Evolutionary conservation across 768 basidiomycete genomes (phyloP).

Genomic region (Phanerochaete carnosa): DNA sequence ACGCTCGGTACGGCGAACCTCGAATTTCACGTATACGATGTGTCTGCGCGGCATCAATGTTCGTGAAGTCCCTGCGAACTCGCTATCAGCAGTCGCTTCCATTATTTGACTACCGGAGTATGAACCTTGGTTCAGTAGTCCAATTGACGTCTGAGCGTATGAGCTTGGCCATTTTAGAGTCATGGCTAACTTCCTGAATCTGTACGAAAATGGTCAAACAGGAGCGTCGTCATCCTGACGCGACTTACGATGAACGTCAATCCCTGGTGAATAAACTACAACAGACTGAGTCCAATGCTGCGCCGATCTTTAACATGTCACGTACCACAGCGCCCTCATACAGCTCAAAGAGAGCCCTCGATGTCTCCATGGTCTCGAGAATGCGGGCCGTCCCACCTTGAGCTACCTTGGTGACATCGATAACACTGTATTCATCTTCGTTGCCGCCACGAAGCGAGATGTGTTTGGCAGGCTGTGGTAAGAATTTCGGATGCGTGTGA

Average conservation of each 20-base stretch:
- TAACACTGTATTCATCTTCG: constrained; percentile 75
- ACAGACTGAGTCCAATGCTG: not conserved
- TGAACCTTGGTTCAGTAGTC: constrained; percentile 46
- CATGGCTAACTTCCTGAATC: constrained; percentile 82
- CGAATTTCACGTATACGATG: constrained; percentile 68
- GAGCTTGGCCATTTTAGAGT: constrained; percentile 67
- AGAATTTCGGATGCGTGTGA: constrained; percentile 73
- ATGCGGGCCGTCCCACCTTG: constrained; percentile 39
- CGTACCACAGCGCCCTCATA: constrained; percentile 86
- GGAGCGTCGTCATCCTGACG: not conserved
- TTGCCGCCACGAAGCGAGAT: constrained; percentile 73
- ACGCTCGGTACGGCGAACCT: constrained; percentile 50
- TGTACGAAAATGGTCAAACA: not conserved
- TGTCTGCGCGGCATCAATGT: constrained; percentile 76
- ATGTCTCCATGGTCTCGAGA: constrained; percentile 81
- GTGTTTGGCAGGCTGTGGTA: constrained; percentile 72
- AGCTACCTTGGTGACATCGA: constrained; percentile 52
- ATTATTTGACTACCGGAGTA: not conserved
- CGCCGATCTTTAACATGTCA: constrained; percentile 8
- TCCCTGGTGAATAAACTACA: constrained; percentile 86
- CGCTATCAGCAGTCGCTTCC: not conserved
- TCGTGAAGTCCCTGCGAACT: constrained; percentile 44
- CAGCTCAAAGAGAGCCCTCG: constrained; percentile 80
- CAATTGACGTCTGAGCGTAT: constrained; percentile 78
- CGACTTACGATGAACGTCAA: constrained; percentile 65